phyloP scores from a whole-genome alignment of 257 asterid genomes.

The Solanum piurae region DNA sequence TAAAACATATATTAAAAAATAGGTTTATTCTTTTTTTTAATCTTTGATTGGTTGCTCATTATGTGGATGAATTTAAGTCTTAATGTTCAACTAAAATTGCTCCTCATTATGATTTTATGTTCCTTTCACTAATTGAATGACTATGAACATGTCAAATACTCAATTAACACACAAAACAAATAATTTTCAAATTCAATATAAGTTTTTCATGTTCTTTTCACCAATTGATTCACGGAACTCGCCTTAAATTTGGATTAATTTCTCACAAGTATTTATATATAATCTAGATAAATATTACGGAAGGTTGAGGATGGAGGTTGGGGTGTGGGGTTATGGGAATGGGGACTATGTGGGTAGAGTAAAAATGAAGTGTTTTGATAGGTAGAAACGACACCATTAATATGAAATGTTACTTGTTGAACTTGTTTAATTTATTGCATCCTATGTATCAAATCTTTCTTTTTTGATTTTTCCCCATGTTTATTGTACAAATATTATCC shows the following conservation, averaged over 20 bases:
- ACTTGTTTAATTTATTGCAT: not conserved
- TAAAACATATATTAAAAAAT: too few species aligned
- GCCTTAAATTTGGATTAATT: not conserved
- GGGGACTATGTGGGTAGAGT: not conserved
- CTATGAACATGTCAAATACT: not conserved
- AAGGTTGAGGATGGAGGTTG: not conserved
- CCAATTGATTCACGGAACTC: not conserved
- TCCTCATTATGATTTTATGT: not conserved
- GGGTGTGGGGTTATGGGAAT: not conserved
- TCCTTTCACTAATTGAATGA: not conserved
- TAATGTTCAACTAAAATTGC: not conserved
- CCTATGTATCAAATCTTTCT: not conserved
- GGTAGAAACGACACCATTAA: not conserved
- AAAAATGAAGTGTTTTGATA: not conserved
- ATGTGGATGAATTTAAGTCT: not conserved
- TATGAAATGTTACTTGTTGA: not conserved
- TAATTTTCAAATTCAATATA: not conserved
- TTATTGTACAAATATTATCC: not conserved
- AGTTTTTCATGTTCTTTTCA: not conserved
- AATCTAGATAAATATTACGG: not conserved
- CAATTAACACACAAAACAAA: not conserved
- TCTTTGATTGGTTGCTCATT: not conserved
- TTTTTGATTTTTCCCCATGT: not conserved
- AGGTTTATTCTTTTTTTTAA: not conserved
- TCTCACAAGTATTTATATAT: not conserved